Evolutionary conservation across 257 asterid species (phyloP).

Genomic region (Petrea volubilis): DNA sequence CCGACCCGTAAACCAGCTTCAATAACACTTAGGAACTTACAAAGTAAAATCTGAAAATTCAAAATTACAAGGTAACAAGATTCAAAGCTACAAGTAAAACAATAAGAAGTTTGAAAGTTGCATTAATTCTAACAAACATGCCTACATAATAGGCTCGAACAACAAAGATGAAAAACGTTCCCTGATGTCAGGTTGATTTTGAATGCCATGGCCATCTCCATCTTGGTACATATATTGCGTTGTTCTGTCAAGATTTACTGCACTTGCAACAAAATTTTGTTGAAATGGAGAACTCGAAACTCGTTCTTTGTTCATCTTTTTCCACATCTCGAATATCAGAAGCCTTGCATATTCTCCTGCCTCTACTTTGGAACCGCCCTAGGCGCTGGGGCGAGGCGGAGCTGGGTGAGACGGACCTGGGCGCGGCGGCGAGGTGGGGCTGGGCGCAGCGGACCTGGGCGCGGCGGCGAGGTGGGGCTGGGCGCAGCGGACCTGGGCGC

Average conservation of each 20-base stretch:
- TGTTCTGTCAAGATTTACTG: constrained; percentile 39
- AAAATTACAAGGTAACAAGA: too few relatives aligned
- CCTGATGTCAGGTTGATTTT: constrained; percentile 13
- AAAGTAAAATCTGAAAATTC: too few relatives aligned
- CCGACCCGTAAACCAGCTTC: too few relatives aligned
- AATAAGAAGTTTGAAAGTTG: too few relatives aligned
- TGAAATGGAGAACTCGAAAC: constrained; percentile 8
- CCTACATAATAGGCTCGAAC: constrained; percentile 28
- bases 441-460: too few relatives aligned
- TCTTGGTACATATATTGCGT: constrained; percentile 43
- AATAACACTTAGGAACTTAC: too few relatives aligned
- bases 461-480: too few relatives aligned
- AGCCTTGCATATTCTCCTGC: not conserved
- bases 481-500: too few relatives aligned
- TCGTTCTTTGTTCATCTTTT: constrained; percentile 25
- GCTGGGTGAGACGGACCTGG: too few relatives aligned
- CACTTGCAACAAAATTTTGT: constrained; percentile 10
- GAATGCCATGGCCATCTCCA: constrained; percentile 45
- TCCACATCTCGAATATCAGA: constrained; percentile 28
- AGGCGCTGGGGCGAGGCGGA: too few relatives aligned
- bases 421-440: too few relatives aligned
- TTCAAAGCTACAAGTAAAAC: too few relatives aligned
- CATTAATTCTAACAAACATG: not conserved
- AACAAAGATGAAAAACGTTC: constrained; percentile 16
- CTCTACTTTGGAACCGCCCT: constrained; percentile 29